phyloP scores from a whole-genome alignment of 768 basidiomycete genomes.

The Collybia nuda region DNA sequence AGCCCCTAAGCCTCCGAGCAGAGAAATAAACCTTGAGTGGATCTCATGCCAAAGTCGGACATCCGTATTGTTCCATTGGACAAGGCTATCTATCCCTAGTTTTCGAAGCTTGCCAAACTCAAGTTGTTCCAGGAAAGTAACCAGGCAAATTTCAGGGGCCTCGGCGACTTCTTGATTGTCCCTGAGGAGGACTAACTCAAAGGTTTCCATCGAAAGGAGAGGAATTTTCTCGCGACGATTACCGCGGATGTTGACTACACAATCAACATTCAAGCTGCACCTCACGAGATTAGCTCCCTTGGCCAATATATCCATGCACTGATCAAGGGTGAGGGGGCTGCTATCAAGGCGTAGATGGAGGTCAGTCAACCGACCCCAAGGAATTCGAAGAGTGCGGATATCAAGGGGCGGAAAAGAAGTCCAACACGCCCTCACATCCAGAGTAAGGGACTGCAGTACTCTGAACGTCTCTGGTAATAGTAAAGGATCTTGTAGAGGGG shows the following conservation, averaged over 20 bases:
- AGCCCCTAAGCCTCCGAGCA: slow-evolving; percentile 22
- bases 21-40: slow-evolving; percentile 26
- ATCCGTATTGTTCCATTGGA: slow-evolving; percentile 8
- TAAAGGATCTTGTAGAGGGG: slow-evolving; percentile 18
- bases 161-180: slow-evolving; percentile 8
- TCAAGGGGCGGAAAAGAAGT: slow-evolving; percentile 18
- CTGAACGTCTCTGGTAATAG: slow-evolving; percentile 20
- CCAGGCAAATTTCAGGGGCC: slow-evolving; percentile 20
- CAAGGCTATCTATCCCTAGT: slow-evolving; percentile 35
- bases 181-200: slow-evolving; percentile 32
- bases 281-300: slow-evolving; percentile 26
- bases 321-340: slow-evolving; percentile 33
- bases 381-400: slow-evolving; percentile 24
- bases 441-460: slow-evolving; percentile 26
- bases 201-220: slow-evolving; percentile 29
- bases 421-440: slow-evolving; percentile 26
- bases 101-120: slow-evolving; percentile 26
- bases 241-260: slow-evolving; percentile 16
- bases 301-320: slow-evolving; percentile 32
- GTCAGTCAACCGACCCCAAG: slow-evolving; percentile 38
- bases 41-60: slow-evolving; percentile 6
- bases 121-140: slow-evolving; percentile 30
- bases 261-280: slow-evolving; percentile 33
- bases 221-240: slow-evolving; percentile 8
- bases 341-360: slow-evolving; percentile 36